phyloP scores from a whole-genome alignment of 768 basidiomycete species.

The Boletellus emodensis region DNA sequence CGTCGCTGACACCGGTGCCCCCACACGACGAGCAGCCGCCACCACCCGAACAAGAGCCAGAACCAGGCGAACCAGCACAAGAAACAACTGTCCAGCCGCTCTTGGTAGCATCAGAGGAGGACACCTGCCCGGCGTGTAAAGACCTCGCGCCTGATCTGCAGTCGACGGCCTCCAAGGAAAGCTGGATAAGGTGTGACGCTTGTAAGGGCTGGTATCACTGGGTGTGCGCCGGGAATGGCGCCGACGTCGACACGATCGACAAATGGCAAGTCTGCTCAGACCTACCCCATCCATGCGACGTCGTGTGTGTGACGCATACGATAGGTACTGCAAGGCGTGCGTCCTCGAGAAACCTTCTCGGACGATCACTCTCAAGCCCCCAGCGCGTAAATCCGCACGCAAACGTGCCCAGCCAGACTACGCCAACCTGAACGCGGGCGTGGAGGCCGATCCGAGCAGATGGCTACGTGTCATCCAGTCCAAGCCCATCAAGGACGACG shows the following conservation, averaged over 20 bases:
- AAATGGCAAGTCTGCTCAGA: slow-evolving; percentile 57
- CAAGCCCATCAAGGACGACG: slow-evolving; percentile 57
- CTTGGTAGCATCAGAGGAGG: slow-evolving; percentile 23
- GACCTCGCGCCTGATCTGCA: slow-evolving; percentile 28
- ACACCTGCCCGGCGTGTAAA: slow-evolving; percentile 52
- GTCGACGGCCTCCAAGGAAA: slow-evolving; percentile 54
- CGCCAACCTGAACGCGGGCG: slow-evolving; percentile 65
- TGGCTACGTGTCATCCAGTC: slow-evolving; percentile 70
- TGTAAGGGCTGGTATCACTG: slow-evolving; percentile 86
- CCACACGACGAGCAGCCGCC: slow-evolving; percentile 13
- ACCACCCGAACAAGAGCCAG: slow-evolving; percentile 15
- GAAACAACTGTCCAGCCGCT: slow-evolving; percentile 8
- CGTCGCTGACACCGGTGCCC: slow-evolving; percentile 27
- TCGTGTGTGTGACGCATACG: slow-evolving; percentile 16
- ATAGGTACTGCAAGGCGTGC: slow-evolving; percentile 71
- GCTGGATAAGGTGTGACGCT: slow-evolving; percentile 79
- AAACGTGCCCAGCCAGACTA: slow-evolving; percentile 76
- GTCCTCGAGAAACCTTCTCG: slow-evolving; percentile 55
- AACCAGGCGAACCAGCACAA: slow-evolving; percentile 13
- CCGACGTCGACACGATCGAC: slow-evolving; percentile 64
- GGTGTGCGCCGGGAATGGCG: slow-evolving; percentile 68
- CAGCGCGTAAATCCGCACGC: slow-evolving; percentile 76
- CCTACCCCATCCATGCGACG: slow-evolving; percentile 13
- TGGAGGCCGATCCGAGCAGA: slow-evolving; percentile 54
- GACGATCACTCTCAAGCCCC: slow-evolving; percentile 68